Evolutionary conservation across 148 eudicot genomes (phyloP).

Genomic region (Rhododendron simsii): DNA sequence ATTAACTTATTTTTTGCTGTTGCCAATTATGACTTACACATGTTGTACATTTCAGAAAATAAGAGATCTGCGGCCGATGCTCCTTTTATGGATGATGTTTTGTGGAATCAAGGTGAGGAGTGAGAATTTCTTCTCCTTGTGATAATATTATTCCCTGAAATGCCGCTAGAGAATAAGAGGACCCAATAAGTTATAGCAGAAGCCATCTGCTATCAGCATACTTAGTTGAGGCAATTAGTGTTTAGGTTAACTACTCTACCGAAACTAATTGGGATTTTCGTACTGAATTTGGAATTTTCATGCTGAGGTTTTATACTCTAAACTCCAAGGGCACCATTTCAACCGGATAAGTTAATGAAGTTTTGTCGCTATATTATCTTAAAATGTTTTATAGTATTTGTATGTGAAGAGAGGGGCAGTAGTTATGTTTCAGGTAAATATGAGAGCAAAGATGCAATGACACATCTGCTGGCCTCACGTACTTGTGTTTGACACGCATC

Average conservation of each 20-base stretch:
- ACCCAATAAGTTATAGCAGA: neutral
- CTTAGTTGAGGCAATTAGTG: neutral
- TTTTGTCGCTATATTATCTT: neutral
- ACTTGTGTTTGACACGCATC: neutral
- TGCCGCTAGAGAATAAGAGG: neutral
- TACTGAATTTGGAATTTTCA: neutral
- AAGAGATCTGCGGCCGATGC: slow-evolving; percentile 38
- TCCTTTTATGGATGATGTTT: slow-evolving; percentile 30
- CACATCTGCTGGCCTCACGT: neutral
- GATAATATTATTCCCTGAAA: neutral
- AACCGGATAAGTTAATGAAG: neutral
- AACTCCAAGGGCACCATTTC: neutral
- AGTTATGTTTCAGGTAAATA: neutral
- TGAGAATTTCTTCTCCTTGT: neutral
- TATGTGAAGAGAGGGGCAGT: neutral
- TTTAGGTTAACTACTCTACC: neutral
- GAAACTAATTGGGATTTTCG: neutral
- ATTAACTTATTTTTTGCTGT: neutral
- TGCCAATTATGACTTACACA: slow-evolving; percentile 8
- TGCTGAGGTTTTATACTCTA: neutral
- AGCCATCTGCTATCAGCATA: neutral
- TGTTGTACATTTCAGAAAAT: slow-evolving; percentile 45
- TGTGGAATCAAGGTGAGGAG: slow-evolving; percentile 19
- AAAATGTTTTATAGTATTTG: neutral
- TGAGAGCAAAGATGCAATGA: neutral